Base-by-base conservation (phyloP, 805 yeast species). In the Blastobotrys terrestris region DNA sequence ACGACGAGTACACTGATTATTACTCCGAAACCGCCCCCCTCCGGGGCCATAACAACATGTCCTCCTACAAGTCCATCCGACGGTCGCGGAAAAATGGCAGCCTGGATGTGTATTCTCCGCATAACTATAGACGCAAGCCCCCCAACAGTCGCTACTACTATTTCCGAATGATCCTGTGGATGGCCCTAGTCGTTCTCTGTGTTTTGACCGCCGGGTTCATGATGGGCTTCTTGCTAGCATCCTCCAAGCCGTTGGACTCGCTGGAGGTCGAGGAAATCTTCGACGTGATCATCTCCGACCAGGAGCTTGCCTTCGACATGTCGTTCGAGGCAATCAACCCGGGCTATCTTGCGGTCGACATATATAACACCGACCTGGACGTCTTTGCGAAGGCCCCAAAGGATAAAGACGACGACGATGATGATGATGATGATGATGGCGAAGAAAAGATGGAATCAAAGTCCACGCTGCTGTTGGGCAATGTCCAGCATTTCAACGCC, bases 321-420 rank as follows among this genome's bases (percentile, higher is more conserved):
- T 78, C 80, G 2, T 79, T 89, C 19, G 85, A 81, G 54, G 95
- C 95, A 0, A 80, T 84, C 60, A 92, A 92, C 65, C 97, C 97
- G 0, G 96, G 97, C 0, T 78, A 91, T 68, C 74, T 90, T 58
- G 75, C 85, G 1, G 80, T 90, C 3, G 70, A 73, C 1, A 74
- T 91, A 1, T 72, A 74, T 43, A 79, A 81, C 13, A 83, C 84
- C 7, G 92, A 87, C 58, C 67, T 92, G 43, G 97, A 92, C 65
- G 74, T 92, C 1, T 92, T 92, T 72, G 97, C 73, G 2, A 66
- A 66, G 31, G 55, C 69, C 8, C 52, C 57, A 14, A 58, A 61
- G 48, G 57, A 56, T 14, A 44, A 31, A 13, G 57, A 55, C 42
- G 46, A 49, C 6, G 59, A 58, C 8, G 59, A 58, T 18, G 63